A percentile compares a stretch with the other conserved stretches of the same genome.
These are phyloP conservation scores for Myriosclerotinia scirpicola DNA, from an alignment of 2,329 filamentous ascomycete genomes.

Conservation along the genomic window DNA sequence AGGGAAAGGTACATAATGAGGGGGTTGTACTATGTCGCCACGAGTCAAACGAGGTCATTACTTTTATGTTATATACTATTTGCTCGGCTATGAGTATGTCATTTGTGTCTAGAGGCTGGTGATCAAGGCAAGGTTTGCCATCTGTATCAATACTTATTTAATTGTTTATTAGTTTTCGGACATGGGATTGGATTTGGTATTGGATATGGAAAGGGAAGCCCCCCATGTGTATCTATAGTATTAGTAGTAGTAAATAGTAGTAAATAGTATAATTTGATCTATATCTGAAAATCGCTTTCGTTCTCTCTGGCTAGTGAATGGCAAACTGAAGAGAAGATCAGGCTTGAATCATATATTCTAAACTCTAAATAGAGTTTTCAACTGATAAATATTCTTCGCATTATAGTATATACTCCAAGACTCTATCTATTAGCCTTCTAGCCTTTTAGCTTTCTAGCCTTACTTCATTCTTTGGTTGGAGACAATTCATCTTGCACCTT, in stretches of 20 bases:
- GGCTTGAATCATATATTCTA: too few relatives aligned
- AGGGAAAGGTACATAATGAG: constrained; percentile 16
- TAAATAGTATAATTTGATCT: constrained; percentile 5
- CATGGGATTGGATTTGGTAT: not conserved
- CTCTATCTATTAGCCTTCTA: too few relatives aligned
- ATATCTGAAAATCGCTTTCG: not conserved
- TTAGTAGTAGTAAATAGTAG: not conserved
- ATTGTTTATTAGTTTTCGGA: constrained; percentile 10
- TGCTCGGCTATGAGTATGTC: not conserved
- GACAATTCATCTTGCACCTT: too few relatives aligned
- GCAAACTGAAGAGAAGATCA: too few relatives aligned
- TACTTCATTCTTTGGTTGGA: too few relatives aligned
- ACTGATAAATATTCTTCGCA: too few relatives aligned
- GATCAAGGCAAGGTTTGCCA: not conserved
- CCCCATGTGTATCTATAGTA: not conserved
- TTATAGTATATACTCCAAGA: too few relatives aligned
- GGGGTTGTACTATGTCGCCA: constrained; percentile 17
- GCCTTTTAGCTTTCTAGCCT: too few relatives aligned
- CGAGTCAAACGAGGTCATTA: constrained; percentile 15
- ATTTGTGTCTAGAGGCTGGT: not conserved
- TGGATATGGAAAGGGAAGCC: not conserved
- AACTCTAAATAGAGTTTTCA: too few relatives aligned
- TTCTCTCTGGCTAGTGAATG: not conserved
- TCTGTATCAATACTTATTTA: constrained; percentile 2
- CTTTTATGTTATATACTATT: constrained; percentile 21